A percentile compares a stretch with the other conserved stretches of the same genome.
Conservation (phyloP, 2,329 filamentous ascomycete species). For the Cercospora zeina region DNA sequence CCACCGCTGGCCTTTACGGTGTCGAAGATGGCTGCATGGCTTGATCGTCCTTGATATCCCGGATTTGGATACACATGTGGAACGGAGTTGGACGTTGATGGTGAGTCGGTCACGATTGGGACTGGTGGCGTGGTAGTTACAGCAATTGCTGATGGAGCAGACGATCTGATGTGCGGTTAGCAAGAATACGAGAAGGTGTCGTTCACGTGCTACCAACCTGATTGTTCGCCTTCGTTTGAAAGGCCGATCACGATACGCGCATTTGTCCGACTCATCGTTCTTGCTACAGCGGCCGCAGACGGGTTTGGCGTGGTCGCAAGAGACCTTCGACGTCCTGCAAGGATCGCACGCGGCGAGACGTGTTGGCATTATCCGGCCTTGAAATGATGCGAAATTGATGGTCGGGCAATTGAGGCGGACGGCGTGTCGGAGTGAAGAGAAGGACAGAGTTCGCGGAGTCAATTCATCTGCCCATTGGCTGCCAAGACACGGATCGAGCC, state of each 20-base stretch:
- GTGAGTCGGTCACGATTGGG: conserved; percentile 15
- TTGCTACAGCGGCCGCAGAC: conserved; percentile 35
- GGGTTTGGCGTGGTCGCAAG: conserved; percentile 37
- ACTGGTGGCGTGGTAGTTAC: conserved; percentile 15
- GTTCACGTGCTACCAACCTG: not conserved
- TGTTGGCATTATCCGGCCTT: conserved; percentile 12
- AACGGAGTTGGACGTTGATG: conserved; percentile 18
- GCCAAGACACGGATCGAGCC: not conserved
- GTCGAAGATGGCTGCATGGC: conserved; percentile 39
- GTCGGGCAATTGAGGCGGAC: not conserved
- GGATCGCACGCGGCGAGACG: conserved; percentile 37
- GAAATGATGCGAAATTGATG: not conserved
- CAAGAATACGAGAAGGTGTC: not conserved
- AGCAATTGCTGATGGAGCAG: conserved; percentile 6
- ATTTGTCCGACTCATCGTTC: conserved; percentile 27
- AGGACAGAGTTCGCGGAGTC: not conserved
- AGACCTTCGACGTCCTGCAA: conserved; percentile 36
- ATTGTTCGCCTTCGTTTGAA: conserved; percentile 32
- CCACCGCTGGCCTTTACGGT: conserved; percentile 33
- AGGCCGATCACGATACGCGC: conserved; percentile 36
- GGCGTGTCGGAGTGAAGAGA: conserved; percentile 6
- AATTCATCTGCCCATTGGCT: not conserved
- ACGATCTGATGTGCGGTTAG: not conserved
- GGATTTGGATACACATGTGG: conserved; percentile 39
- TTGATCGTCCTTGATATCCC: conserved; percentile 40